Evolutionary conservation across 306 rosid genomes (phyloP), one percentile per base, ranked within the genome.

Genomic region (Argentina anserina): DNA sequence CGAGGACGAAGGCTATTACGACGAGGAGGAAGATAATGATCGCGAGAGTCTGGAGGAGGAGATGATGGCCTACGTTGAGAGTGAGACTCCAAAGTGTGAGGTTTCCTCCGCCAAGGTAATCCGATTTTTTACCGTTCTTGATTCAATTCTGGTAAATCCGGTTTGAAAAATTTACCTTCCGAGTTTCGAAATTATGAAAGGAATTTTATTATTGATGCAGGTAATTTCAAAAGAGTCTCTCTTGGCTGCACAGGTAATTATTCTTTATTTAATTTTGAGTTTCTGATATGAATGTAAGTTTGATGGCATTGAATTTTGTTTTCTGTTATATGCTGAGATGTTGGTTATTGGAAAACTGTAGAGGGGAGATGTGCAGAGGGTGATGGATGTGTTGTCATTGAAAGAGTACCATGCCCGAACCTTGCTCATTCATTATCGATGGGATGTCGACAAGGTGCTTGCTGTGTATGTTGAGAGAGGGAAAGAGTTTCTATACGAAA

Each of bases 391-490:
- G 21, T 55, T 83, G 7, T 83, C 81, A 14, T n/a, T 76, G 68
- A 68, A 73, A 73, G 86, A 83, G 64, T 80, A 83, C 58, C 79
- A 53, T 50, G 79, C 84, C 0, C 81, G 86, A 26, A 76, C 86
- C 3, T 65, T 83, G 21, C 84, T 83, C 52, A 83, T 83, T 45
- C 81, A 83, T 69, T 69, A 83, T 37, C 81, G 86, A 1, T 83
- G 86, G 86, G 84, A 83, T 40, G 79, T 79, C 40, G 77, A 83
- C 42, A 79, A 69, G 73, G 39, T 83, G 79, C 69, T 79, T 47
- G 55, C 67, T 0, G 76, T 79, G 53, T 64, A 50, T 62, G 79
- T 76, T 17, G 86, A 83, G 76, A 72, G 70, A 50, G 86, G 84
- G 70, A 73, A 69, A 40, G 83, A 67, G 43, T 31, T 25, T 2